Percentiles rank a stretch among this genome's conserved stretches.
phyloP scores from a whole-genome alignment of 1,284 basidiomycete species.

The Tilletia indica region DNA sequence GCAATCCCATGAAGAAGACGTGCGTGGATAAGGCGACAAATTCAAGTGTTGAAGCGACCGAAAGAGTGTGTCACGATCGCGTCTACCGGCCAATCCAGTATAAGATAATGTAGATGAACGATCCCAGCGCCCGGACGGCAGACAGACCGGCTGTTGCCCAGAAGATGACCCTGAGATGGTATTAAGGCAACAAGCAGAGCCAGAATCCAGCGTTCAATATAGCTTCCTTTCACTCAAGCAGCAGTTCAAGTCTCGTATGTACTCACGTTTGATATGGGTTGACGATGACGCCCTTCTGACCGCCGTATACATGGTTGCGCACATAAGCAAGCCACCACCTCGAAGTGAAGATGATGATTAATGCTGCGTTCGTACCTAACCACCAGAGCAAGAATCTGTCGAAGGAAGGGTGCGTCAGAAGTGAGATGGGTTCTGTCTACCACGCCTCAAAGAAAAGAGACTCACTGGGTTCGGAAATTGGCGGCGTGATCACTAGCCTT shows the following conservation, averaged over 20 bases:
- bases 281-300: slow-evolving; percentile 13
- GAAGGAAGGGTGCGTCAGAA: slow-evolving; percentile 61
- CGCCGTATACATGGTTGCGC: slow-evolving; percentile 17
- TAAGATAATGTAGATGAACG: slow-evolving; percentile 33
- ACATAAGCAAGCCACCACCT: slow-evolving; percentile 22
- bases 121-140: slow-evolving; percentile 36
- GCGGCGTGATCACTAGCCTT: slow-evolving; percentile 83
- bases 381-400: slow-evolving; percentile 17
- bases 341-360: slow-evolving; percentile 27
- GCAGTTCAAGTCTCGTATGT: neutral
- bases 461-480: slow-evolving; percentile 63
- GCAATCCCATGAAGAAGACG: too few relatives aligned
- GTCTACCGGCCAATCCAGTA: slow-evolving; percentile 9
- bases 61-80: too few relatives aligned
- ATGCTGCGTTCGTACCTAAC: slow-evolving; percentile 23
- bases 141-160: slow-evolving; percentile 37
- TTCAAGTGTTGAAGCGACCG: too few relatives aligned
- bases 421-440: too few relatives aligned
- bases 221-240: too few relatives aligned
- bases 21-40: too few relatives aligned
- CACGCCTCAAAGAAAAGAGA: neutral
- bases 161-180: slow-evolving; percentile 26
- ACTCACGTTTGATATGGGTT: slow-evolving; percentile 17
- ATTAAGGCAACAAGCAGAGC: neutral
- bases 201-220: neutral